Conservation (phyloP, 352 stramenopile genomes). For the Phytophthora macrochlamydospora region DNA sequence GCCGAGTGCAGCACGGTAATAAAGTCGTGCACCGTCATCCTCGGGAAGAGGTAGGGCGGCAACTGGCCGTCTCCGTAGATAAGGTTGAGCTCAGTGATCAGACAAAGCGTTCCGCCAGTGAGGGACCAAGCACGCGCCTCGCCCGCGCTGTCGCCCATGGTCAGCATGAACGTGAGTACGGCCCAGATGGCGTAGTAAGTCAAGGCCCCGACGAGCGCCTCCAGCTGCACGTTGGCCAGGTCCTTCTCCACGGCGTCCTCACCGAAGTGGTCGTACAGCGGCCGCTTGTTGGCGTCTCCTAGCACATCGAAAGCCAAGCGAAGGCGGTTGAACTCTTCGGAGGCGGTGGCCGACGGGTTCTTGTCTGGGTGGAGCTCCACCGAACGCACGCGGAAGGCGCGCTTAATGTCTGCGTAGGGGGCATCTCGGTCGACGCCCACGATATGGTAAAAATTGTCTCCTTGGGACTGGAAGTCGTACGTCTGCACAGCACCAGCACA, state of each 20-base stretch:
- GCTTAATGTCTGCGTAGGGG: slow-evolving; percentile 95
- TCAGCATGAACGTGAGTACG: slow-evolving; percentile 96
- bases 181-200: slow-evolving; percentile 97
- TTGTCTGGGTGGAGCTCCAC: slow-evolving; percentile 98
- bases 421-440: slow-evolving; percentile 90
- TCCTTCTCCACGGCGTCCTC: slow-evolving; percentile 89
- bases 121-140: slow-evolving; percentile 94
- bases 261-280: slow-evolving; percentile 97
- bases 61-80: slow-evolving; percentile 66
- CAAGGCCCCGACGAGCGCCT: slow-evolving; percentile 90
- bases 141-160: slow-evolving; percentile 89
- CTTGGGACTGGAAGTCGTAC: slow-evolving; percentile 89
- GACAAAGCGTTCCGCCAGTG: slow-evolving; percentile 92
- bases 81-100: slow-evolving; percentile 95
- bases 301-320: slow-evolving; percentile 95
- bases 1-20: slow-evolving; percentile 92
- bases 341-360: slow-evolving; percentile 92
- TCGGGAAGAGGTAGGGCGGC: slow-evolving; percentile 69
- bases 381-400: slow-evolving; percentile 94
- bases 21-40: slow-evolving; percentile 92
- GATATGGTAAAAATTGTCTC: slow-evolving; percentile 94
- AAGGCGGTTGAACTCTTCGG: slow-evolving; percentile 93
- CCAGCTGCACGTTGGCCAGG: slow-evolving; percentile 88
- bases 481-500: slow-evolving; percentile 26
- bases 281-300: slow-evolving; percentile 91